Conservation (phyloP, 202 grass and related monocot species). For the Setaria viridis region DNA sequence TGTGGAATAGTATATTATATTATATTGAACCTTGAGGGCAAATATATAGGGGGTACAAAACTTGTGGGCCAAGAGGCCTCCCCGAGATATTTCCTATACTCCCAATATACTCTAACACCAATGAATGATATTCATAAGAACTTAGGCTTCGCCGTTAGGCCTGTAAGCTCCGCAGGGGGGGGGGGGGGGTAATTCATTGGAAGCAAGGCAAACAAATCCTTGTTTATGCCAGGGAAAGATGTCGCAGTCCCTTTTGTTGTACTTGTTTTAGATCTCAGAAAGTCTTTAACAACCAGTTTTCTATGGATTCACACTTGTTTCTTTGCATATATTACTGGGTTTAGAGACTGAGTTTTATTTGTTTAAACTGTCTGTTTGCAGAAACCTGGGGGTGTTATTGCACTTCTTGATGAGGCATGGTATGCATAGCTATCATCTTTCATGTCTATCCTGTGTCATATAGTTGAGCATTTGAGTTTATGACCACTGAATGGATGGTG, state of each 20-base stretch:
- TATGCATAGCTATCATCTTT: constrained; percentile 51
- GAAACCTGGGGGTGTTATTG: constrained; percentile 93
- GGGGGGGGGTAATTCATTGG: neutral
- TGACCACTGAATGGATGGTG: constrained; percentile 32
- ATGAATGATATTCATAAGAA: neutral
- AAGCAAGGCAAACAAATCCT: neutral
- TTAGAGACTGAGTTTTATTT: constrained; percentile 18
- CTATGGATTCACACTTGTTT: constrained; percentile 12
- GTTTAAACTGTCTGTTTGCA: constrained; percentile 45
- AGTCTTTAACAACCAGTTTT: constrained; percentile 35
- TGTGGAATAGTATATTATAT: too few species aligned
- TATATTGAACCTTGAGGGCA: too few species aligned
- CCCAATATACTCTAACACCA: too few species aligned
- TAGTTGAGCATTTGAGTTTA: constrained; percentile 30
- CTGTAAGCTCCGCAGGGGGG: constrained; percentile 7
- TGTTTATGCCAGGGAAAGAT: constrained; percentile 29
- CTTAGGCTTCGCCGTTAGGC: neutral
- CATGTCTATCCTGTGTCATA: constrained; percentile 27
- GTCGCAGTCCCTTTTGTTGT: constrained; percentile 23
- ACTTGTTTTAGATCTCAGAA: constrained; percentile 19
- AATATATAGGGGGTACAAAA: too few species aligned
- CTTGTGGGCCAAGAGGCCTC: too few species aligned
- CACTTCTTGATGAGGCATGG: constrained; percentile 95
- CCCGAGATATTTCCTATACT: too few species aligned
- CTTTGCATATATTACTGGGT: constrained; percentile 31